phyloP scores from a whole-genome alignment of 177 flowering plant species.

The Tripterygium wilfordii region DNA sequence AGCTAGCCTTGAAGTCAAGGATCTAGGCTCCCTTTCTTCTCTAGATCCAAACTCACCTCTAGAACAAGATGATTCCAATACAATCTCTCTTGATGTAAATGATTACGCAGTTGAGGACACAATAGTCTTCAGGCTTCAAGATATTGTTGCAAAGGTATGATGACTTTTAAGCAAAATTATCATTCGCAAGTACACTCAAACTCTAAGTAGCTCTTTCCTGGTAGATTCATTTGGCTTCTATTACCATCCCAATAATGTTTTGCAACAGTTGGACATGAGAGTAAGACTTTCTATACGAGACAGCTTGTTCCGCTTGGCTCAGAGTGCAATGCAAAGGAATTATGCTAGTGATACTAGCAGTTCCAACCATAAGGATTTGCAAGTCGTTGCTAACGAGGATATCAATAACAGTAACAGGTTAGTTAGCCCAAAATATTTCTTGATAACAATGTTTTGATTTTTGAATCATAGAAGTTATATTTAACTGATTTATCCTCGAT shows the following conservation, averaged over 20 bases:
- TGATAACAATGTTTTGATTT: too few relatives aligned
- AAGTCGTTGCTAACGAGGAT: constrained; percentile 27
- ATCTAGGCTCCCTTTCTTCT: constrained; percentile 18
- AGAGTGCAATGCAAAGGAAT: constrained; percentile 64
- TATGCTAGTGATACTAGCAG: constrained; percentile 39
- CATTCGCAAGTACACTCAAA: too few relatives aligned
- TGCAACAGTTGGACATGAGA: constrained; percentile 56
- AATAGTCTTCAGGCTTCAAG: constrained; percentile 55
- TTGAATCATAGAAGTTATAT: too few relatives aligned
- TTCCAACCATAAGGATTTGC: constrained; percentile 32
- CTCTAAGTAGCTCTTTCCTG: too few relatives aligned
- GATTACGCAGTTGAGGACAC: constrained; percentile 41
- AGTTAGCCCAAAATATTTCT: too few relatives aligned
- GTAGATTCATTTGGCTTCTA: constrained; percentile 3
- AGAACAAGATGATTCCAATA: constrained; percentile 46
- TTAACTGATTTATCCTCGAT: too few relatives aligned
- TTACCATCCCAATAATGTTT: constrained; percentile 4
- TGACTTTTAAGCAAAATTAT: constrained; percentile 3
- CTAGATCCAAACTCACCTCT: constrained; percentile 32
- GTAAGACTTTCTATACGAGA: constrained; percentile 65
- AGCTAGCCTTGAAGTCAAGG: constrained; percentile 28
- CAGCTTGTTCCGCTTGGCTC: constrained; percentile 74
- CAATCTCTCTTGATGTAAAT: constrained; percentile 23
- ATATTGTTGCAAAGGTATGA: constrained; percentile 46
- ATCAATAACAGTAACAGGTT: constrained; percentile 43